Conservation (phyloP, 73 alveolate genomes). For the Tetrahymena malaccensis region DNA sequence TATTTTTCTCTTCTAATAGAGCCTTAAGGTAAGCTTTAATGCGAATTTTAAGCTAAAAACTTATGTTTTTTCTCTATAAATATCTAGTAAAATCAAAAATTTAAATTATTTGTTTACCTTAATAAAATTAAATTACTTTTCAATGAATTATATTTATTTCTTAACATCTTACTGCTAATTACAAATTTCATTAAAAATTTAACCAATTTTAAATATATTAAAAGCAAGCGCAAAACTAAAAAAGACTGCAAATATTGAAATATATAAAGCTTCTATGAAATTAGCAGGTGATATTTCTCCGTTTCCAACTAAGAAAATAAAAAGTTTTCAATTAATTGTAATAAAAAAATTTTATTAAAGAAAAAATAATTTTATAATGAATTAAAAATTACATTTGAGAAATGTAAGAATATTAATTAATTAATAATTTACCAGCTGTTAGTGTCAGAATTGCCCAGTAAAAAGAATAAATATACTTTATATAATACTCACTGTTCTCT, state of each 20-base stretch:
- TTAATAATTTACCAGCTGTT: not conserved
- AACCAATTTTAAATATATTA: not conserved
- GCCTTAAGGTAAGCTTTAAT: too few species aligned
- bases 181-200: not conserved
- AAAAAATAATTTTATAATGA: too few species aligned
- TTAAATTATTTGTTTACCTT: too few species aligned
- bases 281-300: not conserved
- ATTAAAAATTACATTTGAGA: too few species aligned
- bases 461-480: not conserved
- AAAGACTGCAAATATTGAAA: not conserved
- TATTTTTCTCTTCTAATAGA: not conserved
- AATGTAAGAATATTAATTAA: too few species aligned
- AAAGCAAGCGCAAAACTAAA: too few species aligned
- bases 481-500: not conserved
- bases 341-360: too few species aligned
- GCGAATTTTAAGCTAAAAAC: not conserved
- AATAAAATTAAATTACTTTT: not conserved
- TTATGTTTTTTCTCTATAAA: too few species aligned
- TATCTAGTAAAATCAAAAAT: not conserved
- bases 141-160: too few species aligned
- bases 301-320: not conserved
- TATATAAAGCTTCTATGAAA: not conserved
- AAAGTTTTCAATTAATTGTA: too few species aligned
- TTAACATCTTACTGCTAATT: too few species aligned
- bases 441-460: not conserved